Evolutionary conservation across 176 grass and related monocot species (phyloP).

Genomic region (Triticum urartu): DNA sequence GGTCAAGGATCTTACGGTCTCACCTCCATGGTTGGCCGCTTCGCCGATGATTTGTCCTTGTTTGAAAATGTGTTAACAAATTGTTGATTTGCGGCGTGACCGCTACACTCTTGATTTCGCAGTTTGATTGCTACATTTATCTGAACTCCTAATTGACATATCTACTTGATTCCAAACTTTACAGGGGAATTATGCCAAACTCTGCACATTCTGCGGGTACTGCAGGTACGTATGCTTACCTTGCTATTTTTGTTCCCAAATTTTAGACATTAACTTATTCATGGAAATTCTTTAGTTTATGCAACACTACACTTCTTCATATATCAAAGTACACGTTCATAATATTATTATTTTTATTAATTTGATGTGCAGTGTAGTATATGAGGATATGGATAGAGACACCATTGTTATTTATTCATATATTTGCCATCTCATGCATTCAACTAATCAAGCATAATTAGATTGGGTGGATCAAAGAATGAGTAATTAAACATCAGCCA

Average conservation of each 20-base stretch:
- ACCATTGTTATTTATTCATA: neutral
- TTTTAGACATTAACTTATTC: neutral
- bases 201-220: conserved; percentile 20
- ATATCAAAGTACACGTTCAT: neutral
- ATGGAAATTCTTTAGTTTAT: neutral
- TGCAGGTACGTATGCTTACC: conserved; percentile 17
- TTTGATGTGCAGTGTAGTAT: neutral
- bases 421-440: neutral
- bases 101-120: neutral
- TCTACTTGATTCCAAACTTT: conserved; percentile 31
- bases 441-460: neutral
- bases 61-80: neutral
- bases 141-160: neutral
- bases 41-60: neutral
- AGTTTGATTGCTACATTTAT: too few relatives aligned
- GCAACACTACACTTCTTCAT: neutral
- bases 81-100: neutral
- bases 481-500: too few relatives aligned
- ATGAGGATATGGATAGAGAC: neutral
- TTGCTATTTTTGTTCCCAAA: conserved; percentile 1
- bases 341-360: neutral
- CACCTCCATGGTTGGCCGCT: too few relatives aligned
- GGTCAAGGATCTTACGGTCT: too few relatives aligned
- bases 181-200: conserved; percentile 34
- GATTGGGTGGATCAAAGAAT: neutral